phyloP scores from a whole-genome alignment of 495 filamentous ascomycete species.

The Podospora tetraspora region DNA sequence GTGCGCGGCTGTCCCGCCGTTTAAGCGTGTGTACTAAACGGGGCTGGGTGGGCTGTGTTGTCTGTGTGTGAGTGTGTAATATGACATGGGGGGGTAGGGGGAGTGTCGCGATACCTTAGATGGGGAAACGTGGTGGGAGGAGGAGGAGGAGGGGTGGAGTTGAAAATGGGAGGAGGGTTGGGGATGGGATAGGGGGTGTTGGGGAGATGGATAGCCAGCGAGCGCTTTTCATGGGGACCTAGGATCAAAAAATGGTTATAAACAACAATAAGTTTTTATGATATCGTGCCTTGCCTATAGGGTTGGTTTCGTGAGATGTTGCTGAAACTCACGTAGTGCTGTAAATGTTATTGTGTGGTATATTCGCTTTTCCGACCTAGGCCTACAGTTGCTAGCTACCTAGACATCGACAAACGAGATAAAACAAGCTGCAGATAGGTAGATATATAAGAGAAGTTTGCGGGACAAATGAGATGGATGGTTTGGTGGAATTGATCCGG shows the following conservation, averaged over 20 bases:
- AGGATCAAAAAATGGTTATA: neutral
- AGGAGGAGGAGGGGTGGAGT: neutral
- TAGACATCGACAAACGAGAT: neutral
- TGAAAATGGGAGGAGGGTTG: constrained; percentile 4
- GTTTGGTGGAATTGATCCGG: neutral
- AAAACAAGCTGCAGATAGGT: no score
- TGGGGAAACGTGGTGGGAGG: neutral
- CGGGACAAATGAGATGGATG: neutral
- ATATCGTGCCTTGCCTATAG: no score
- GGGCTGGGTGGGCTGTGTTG: neutral
- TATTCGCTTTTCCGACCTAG: neutral
- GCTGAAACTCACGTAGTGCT: no score
- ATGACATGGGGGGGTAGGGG: neutral
- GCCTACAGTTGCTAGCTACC: neutral
- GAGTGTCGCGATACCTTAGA: constrained; percentile 4
- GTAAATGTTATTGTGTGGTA: neutral
- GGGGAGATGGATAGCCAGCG: constrained; percentile 3
- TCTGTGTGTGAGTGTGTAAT: neutral
- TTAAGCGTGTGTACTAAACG: constrained; percentile 75
- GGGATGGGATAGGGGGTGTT: neutral
- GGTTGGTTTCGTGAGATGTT: no score
- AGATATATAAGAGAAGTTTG: neutral
- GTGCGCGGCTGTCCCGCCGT: constrained; percentile 82
- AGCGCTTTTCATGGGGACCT: neutral
- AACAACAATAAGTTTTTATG: neutral